Base-by-base conservation (phyloP, 2,329 filamentous ascomycete genomes). In the Colletotrichum lini region DNA sequence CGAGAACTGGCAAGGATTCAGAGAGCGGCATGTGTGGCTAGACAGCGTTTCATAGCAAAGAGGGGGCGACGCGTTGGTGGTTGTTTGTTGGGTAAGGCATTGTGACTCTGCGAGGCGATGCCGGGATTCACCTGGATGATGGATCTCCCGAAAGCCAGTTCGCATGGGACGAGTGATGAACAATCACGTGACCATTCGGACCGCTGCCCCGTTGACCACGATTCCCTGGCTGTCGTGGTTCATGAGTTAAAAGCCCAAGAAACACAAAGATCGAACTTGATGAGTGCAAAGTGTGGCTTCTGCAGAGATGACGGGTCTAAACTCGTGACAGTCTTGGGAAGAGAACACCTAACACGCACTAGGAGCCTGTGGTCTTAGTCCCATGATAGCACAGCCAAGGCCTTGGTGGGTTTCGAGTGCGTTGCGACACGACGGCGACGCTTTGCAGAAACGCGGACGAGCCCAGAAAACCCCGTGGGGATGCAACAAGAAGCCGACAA, bases 41-140 rank as follows among this genome's bases (percentile, higher is more conserved):
- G 65, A 67, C 40, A 23, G 18, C 30, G 68, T 71, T 71, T 71
- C 68, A 71, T 18, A 49, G 56, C 57, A 49, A 65, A 63, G 65
- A 54, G 64, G 64, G 60, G 47, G 44, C 57, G 56, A 52, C 26
- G 63, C 64, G 9, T 47, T 62, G 50, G 45, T 47, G 57, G 53
- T 62, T 59, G 45, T 54, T 59, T 58, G 58, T 53, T 58, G 64
- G 52, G 50, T 35, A 35, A 44, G 23, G 65, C 57, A 68, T 71
- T 50, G 30, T 40, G 26, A 26, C 26, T 26, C 26, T 26, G 26
- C 3, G 58, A 68, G 44, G 65, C 10, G 63, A 71, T 71, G 52
- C 68, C 38, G 16, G 68, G 40, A 16, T 10, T 21, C 12, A 58
- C 64, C 35, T 26, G 26, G 26, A 26, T 26, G 26, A 26, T 68